Conservation (phyloP, 495 filamentous ascomycete genomes). For the Penicillium maclennaniae region DNA sequence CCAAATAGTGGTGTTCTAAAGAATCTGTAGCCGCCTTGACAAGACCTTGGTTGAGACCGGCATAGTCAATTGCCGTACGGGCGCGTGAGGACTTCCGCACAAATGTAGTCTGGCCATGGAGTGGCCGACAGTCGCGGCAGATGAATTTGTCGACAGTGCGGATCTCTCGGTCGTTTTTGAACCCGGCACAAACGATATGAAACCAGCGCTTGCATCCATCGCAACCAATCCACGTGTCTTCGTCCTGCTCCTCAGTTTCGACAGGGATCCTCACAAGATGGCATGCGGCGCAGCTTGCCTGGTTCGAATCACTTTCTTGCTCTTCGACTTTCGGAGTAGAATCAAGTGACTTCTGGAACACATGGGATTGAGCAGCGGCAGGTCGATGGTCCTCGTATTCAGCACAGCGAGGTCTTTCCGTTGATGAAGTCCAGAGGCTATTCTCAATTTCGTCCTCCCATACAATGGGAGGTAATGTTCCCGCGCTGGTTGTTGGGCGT, state of each 20-base stretch:
- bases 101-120: constrained; percentile 62
- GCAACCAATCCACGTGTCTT: constrained; percentile 68
- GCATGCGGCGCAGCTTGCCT: constrained; percentile 50
- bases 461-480: constrained; percentile 33
- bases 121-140: constrained; percentile 56
- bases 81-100: constrained; percentile 61
- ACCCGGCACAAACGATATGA: constrained; percentile 68
- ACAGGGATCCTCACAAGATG: constrained; percentile 46
- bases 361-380: not conserved
- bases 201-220: constrained; percentile 75
- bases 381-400: constrained; percentile 2
- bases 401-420: constrained; percentile 9
- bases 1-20: constrained; percentile 70
- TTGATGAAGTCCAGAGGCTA: constrained; percentile 6
- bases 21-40: constrained; percentile 65
- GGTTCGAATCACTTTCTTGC: constrained; percentile 26
- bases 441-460: constrained; percentile 39
- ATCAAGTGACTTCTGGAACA: constrained; percentile 7
- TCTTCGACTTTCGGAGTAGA: constrained; percentile 31
- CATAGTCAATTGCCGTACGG: constrained; percentile 71
- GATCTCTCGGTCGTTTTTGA: constrained; percentile 65
- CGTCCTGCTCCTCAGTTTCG: constrained; percentile 44
- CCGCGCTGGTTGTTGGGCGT: constrained; percentile 43
- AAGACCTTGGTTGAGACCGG: constrained; percentile 68
- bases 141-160: constrained; percentile 71